Evolutionary conservation across 768 basidiomycete genomes (phyloP).

Genomic region (Suillus hirtellus): DNA sequence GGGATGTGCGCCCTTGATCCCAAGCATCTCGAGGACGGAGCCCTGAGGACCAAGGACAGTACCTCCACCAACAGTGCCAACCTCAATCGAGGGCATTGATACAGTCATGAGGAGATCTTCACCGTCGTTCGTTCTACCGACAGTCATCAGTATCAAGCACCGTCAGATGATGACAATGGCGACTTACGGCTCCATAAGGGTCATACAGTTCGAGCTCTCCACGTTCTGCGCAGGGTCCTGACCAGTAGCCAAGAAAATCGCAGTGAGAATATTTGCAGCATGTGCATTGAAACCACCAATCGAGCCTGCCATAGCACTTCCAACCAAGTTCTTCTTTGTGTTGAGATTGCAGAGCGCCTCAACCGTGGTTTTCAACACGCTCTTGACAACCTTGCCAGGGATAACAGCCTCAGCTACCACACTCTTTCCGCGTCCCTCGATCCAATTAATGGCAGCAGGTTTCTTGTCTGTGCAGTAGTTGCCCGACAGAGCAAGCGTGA

Average conservation of each 20-base stretch:
- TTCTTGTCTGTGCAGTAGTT: slow-evolving; percentile 99
- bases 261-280: slow-evolving; percentile 95
- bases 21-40: slow-evolving; percentile 91
- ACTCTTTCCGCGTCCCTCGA: slow-evolving; percentile 97
- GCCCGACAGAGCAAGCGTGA: slow-evolving; percentile 86
- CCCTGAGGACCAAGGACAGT: slow-evolving; percentile 90
- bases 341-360: slow-evolving; percentile 87
- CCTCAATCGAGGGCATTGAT: slow-evolving; percentile 99
- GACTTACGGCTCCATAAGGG: slow-evolving; percentile 96
- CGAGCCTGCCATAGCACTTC: slow-evolving; percentile 97
- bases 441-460: slow-evolving; percentile 99
- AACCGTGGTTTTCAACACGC: slow-evolving; percentile 94
- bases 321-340: slow-evolving; percentile 95
- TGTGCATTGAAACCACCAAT: slow-evolving; percentile 99
- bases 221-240: slow-evolving; percentile 99
- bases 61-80: slow-evolving; percentile 96
- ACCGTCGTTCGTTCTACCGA: slow-evolving; percentile 77
- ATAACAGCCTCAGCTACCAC: slow-evolving; percentile 95
- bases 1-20: slow-evolving; percentile 85
- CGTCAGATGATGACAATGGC: slow-evolving; percentile 13
- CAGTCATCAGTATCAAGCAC: slow-evolving; percentile 9
- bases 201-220: slow-evolving; percentile 98
- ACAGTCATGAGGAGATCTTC: slow-evolving; percentile 90
- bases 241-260: slow-evolving; percentile 93
- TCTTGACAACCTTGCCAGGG: slow-evolving; percentile 84